These are phyloP conservation scores for Entomortierella lignicola DNA, from an alignment of 192 early-diverging fungal species.

Conservation along the genomic window DNA sequence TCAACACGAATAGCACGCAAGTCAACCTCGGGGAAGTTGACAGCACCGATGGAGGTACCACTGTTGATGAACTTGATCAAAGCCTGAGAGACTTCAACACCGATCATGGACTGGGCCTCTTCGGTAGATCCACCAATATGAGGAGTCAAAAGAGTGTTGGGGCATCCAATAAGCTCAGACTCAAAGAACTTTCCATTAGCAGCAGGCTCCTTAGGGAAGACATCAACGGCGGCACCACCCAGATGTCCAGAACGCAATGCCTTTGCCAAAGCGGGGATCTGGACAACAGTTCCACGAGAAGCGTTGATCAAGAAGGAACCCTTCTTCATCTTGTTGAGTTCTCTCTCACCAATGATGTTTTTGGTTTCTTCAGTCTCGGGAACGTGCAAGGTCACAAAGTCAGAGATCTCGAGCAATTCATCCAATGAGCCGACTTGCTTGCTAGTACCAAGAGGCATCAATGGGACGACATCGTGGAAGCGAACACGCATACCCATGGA, in stretches of 20 bases:
- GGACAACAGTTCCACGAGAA: slow-evolving; percentile 94
- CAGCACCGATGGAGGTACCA: slow-evolving; percentile 90
- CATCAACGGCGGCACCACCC: slow-evolving; percentile 95
- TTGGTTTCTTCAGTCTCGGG: slow-evolving; percentile 98
- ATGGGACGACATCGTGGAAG: slow-evolving; percentile 91
- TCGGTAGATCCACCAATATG: slow-evolving; percentile 99
- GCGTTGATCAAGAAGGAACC: slow-evolving; percentile 95
- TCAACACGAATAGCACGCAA: slow-evolving; percentile 83
- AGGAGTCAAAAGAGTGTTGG: slow-evolving; percentile 96
- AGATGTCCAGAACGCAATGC: slow-evolving; percentile 89
- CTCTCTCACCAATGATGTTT: slow-evolving; percentile 94
- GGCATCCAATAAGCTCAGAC: slow-evolving; percentile 81
- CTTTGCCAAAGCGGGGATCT: slow-evolving; percentile 89
- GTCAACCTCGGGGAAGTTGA: slow-evolving; percentile 98
- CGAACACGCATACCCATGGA: slow-evolving; percentile 94
- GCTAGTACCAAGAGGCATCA: slow-evolving; percentile 94
- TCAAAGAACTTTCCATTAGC: slow-evolving; percentile 79
- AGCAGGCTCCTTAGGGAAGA: slow-evolving; percentile 95
- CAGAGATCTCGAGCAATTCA: slow-evolving; percentile 81
- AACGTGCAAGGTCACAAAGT: slow-evolving; percentile 97
- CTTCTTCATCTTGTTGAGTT: slow-evolving; percentile 91
- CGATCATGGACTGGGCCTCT: slow-evolving; percentile 98
- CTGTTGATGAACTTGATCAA: slow-evolving; percentile 89
- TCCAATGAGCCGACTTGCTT: slow-evolving; percentile 74
- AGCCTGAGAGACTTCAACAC: slow-evolving; percentile 91